These are phyloP conservation scores for Otatea glauca DNA, from an alignment of 176 grass and related monocot genomes.

Conservation along the genomic window DNA sequence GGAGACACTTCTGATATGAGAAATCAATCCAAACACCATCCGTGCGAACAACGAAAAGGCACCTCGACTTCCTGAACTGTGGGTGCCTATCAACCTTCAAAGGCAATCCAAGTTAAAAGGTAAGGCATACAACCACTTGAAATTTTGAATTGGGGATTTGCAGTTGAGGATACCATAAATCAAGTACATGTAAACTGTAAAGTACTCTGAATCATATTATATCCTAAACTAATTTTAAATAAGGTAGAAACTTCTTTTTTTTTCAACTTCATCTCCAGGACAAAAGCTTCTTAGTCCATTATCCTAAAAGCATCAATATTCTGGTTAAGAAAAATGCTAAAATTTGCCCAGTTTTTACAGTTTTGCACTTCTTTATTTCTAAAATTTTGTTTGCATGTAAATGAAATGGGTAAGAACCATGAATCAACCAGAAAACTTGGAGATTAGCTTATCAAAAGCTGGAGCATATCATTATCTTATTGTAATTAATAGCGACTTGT, in stretches of 20 bases:
- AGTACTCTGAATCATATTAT: neutral
- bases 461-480: neutral
- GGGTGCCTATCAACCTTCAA: constrained; percentile 89
- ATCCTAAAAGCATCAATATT: neutral
- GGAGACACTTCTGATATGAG: constrained; percentile 92
- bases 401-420: constrained; percentile 9
- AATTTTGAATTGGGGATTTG: neutral
- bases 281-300: constrained; percentile 3
- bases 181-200: neutral
- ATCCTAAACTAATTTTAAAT: neutral
- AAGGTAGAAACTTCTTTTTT: too few relatives aligned
- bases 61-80: constrained; percentile 80
- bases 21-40: constrained; percentile 95
- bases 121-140: neutral
- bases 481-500: neutral
- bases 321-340: neutral
- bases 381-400: neutral
- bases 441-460: neutral
- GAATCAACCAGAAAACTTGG: neutral
- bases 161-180: neutral
- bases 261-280: neutral
- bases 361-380: neutral
- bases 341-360: neutral
- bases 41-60: constrained; percentile 87
- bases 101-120: constrained; percentile 2